Base-by-base conservation (phyloP, 192 early-diverging fungal genomes). In the Coemansia asiatica region DNA sequence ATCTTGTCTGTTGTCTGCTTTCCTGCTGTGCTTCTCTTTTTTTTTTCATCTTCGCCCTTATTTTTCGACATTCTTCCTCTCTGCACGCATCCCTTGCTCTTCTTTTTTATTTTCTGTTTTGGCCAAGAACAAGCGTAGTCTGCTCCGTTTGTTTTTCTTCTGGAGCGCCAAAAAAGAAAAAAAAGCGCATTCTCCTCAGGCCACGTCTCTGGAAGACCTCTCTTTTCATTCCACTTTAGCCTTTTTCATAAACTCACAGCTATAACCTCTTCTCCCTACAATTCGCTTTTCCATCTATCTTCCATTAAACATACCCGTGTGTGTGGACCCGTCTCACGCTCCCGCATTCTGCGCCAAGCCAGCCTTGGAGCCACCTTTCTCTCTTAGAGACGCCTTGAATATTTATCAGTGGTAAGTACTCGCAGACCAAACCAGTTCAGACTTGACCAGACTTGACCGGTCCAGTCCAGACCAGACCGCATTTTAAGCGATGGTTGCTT, bases 61-160 rank as follows among this genome's bases (percentile, higher is more conserved):
- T 29, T 56, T 56, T 26, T 56, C n/a, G 26, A 56, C 28, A 18
- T 56, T 8, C 28, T 56, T 56, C 26, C 54, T 21, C 16, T 16
- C 15, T 29, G 16, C 54, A 29, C 51, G 26, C 51, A 54, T 49
- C n/a, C 48, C n/a, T 22, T n/a, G n/a, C 48, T 49, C n/a, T 49
- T 7, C 27, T 27, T 15, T 29, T 26, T 16, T 56, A 12, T 56
- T 31, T 29, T 27, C 27, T 29, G 16, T 31, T 56, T 31, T 56
- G 28, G 54, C 28, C 54, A 56, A 56, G 28, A 29, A 29, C 54
- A 56, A 56, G 19, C 54, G 54, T 29, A 56, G 54, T n/a, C 54
- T 6, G 54, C 28, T 29, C 26, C 27, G 26, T 19, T 29, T 56
- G 54, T 21, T 29, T 56, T 56, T 56, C 54, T 56, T 29, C 28